phyloP scores from a whole-genome alignment of 306 rosid genomes.

The Vigna radiata region DNA sequence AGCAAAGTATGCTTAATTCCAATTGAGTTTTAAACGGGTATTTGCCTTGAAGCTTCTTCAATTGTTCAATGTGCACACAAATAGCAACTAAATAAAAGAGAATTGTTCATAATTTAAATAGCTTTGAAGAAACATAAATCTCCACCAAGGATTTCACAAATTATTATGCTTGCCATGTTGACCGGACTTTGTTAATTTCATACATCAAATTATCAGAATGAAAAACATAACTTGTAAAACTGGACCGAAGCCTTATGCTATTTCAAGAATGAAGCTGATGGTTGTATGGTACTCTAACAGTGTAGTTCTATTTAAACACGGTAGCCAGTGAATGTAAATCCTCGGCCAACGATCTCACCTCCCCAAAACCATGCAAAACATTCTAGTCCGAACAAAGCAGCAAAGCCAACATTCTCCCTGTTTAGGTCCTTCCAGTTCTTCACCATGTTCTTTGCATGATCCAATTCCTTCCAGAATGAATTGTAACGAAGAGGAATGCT shows the following conservation, averaged over 20 bases:
- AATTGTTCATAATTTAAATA: background rate
- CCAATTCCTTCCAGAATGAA: conserved; percentile 56
- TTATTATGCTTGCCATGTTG: conserved; percentile 38
- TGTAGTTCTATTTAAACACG: conserved; percentile 41
- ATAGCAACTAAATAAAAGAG: conserved; percentile 10
- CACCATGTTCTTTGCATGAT: conserved; percentile 36
- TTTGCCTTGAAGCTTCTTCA: conserved; percentile 27
- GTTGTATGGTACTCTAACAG: background rate
- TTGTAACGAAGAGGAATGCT: conserved; percentile 58
- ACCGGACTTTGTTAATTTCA: conserved; percentile 25
- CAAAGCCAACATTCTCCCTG: conserved; percentile 47
- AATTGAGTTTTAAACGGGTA: background rate
- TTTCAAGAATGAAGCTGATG: conserved; percentile 26
- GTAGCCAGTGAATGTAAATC: conserved; percentile 63
- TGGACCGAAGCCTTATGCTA: background rate
- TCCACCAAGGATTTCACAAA: conserved; percentile 12
- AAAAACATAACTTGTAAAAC: conserved; percentile 15
- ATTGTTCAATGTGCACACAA: background rate
- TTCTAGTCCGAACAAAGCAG: conserved; percentile 59
- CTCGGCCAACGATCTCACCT: conserved; percentile 61
- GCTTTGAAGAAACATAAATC: conserved; percentile 37
- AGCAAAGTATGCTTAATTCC: background rate
- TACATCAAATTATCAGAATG: conserved; percentile 24
- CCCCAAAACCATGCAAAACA: conserved; percentile 65
- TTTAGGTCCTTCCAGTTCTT: conserved; percentile 49